phyloP scores from a whole-genome alignment of 1,284 basidiomycete species.

The Ceratobasidium sp. region DNA sequence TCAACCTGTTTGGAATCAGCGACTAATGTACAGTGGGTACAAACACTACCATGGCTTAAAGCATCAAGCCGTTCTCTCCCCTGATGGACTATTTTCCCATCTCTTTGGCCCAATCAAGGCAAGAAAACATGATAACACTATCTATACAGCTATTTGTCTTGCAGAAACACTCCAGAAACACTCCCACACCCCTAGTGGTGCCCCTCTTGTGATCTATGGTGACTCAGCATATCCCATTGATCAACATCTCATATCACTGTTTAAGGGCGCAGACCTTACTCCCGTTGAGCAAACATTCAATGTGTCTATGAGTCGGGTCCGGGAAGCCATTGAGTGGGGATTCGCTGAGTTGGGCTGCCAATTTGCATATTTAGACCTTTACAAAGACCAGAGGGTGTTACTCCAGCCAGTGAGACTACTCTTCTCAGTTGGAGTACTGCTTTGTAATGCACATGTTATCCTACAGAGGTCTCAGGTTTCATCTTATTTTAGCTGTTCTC shows the following conservation, averaged over 20 bases:
- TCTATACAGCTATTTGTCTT: background rate
- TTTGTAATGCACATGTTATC: conserved; percentile 48
- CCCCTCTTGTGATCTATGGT: conserved; percentile 46
- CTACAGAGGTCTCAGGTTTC: conserved; percentile 48
- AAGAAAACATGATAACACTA: background rate
- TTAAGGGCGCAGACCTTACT: conserved; percentile 34
- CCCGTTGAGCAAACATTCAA: conserved; percentile 16
- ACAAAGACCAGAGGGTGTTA: conserved; percentile 32
- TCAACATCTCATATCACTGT: conserved; percentile 48
- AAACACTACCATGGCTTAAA: background rate
- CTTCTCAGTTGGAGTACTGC: conserved; percentile 49
- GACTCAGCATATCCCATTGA: conserved; percentile 51
- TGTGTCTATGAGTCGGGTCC: conserved; percentile 21
- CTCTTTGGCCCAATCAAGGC: conserved; percentile 2
- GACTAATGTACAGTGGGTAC: conserved; percentile 1
- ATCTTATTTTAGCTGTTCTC: conserved; percentile 47
- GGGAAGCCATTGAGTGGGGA: conserved; percentile 34
- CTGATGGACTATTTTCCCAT: background rate
- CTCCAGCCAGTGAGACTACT: conserved; percentile 44
- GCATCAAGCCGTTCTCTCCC: background rate
- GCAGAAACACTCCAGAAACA: background rate
- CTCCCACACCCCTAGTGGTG: conserved; percentile 3
- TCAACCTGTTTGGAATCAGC: background rate
- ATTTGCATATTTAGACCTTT: conserved; percentile 19
- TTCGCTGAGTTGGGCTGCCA: conserved; percentile 6